A percentile compares a stretch with the other conserved stretches of the same genome.
These are phyloP conservation scores for Kurtzmaniella natalensis DNA, from an alignment of 1,139 yeast species.

Conservation along the genomic window DNA sequence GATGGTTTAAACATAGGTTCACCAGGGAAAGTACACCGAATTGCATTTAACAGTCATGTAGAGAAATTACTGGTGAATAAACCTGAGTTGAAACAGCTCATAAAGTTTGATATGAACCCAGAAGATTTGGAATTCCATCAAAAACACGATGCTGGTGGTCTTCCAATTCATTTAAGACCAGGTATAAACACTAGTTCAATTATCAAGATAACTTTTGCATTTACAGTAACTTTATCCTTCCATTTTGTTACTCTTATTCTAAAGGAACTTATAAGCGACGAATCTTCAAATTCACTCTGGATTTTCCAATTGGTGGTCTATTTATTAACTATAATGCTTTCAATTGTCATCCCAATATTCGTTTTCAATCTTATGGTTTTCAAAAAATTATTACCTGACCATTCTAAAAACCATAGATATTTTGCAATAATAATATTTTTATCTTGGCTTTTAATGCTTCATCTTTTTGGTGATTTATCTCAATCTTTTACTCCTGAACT, in stretches of 20 bases:
- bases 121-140: neutral
- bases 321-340: conserved; percentile 26
- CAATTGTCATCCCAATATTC: conserved; percentile 31
- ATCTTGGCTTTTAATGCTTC: conserved; percentile 32
- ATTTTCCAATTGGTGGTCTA: conserved; percentile 31
- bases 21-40: neutral
- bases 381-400: conserved; percentile 23
- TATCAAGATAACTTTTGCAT: conserved; percentile 27
- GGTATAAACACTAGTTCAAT: conserved; percentile 8
- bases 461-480: conserved; percentile 34
- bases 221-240: conserved; percentile 27
- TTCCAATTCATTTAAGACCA: neutral
- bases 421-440: conserved; percentile 14
- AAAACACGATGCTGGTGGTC: neutral
- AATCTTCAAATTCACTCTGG: conserved; percentile 18
- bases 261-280: conserved; percentile 30
- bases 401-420: conserved; percentile 8
- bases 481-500: conserved; percentile 20
- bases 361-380: conserved; percentile 27
- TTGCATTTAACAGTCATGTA: neutral
- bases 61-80: neutral
- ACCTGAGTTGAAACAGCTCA: neutral
- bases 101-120: neutral
- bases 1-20: neutral
- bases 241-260: conserved; percentile 33